Base-by-base conservation (phyloP, 805 yeast species). In the Priceomyces carsonii region DNA sequence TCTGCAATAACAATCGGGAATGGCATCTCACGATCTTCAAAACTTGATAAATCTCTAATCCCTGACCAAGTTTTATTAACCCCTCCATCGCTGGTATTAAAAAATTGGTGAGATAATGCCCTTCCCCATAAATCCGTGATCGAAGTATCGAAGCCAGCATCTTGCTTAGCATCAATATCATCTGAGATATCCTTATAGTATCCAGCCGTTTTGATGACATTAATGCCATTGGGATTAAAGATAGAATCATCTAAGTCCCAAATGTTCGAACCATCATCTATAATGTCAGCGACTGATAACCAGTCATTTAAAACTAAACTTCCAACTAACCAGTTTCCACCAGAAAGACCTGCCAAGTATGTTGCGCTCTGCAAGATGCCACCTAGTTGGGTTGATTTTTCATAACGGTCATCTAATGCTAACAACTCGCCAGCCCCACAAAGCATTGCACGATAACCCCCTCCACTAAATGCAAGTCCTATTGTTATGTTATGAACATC, bases 191-290 rank as follows among this genome's bases (percentile, higher is more conserved):
- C 48, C 8, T 43, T 38, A 76, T 80, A 82, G 50, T 75, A 74
- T n/a, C 63, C 50, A 6, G 67, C 66, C 2, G 80, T 73, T 24
- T 64, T 54, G 40, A 81, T 58, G 32, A 82, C 48, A 46, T 83
- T 76, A 45, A 70, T 47, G 1, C 93, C 91, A 43, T 77, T 80
- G 9, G 85, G 81, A 40, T 72, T 67, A 47, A 80, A 56, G 26
- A 87, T 78, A 4, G 81, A 69, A 45, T 79, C 65, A 8, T 69
- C 69, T 35, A 87, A 66, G 47, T 86, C 77, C 95, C 95, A 87
- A 36, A 85, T 71, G 16, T 53, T 51, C 9, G 43, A 36, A 7
- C 48, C 38, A 5, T 51, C 53, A 12, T 44, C 36, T 12, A 62
- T 8, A 14, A 66, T 53, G 24, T 61, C 60, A 5, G 38, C 57